A percentile compares a stretch with the other conserved stretches of the same genome.
These are phyloP conservation scores for Hymenoscyphus linearis DNA, from an alignment of 2,329 filamentous ascomycete genomes.

Conservation along the genomic window DNA sequence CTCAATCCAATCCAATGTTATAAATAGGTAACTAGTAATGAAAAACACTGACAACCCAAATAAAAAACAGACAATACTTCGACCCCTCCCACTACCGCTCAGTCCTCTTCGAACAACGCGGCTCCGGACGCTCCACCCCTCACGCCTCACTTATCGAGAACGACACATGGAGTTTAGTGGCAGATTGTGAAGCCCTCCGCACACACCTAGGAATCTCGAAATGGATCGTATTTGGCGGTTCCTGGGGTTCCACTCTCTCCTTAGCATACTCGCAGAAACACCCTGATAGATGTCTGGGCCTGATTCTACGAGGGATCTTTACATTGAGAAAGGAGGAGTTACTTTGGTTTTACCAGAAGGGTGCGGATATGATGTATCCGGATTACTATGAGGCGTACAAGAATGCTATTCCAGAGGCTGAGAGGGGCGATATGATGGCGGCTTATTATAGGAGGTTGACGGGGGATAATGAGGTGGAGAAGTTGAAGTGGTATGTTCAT, in stretches of 20 bases:
- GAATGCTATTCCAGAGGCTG: constrained; percentile 34
- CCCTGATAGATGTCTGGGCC: constrained; percentile 34
- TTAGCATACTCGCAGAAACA: constrained; percentile 41
- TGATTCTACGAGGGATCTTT: constrained; percentile 41
- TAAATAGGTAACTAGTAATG: background rate
- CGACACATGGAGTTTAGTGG: constrained; percentile 39
- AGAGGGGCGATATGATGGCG: constrained; percentile 33
- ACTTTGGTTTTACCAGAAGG: constrained; percentile 33
- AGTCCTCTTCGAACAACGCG: constrained; percentile 43
- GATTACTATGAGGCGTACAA: constrained; percentile 37
- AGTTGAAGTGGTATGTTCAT: constrained; percentile 25
- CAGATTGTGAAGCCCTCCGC: constrained; percentile 41
- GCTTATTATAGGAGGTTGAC: constrained; percentile 39
- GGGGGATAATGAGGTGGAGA: constrained; percentile 26
- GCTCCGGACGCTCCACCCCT: constrained; percentile 40
- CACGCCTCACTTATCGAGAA: constrained; percentile 38
- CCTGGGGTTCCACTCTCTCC: constrained; percentile 42
- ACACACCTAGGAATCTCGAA: constrained; percentile 37
- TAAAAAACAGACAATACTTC: constrained; percentile 40
- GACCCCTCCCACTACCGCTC: constrained; percentile 40
- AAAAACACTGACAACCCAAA: background rate
- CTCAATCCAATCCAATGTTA: background rate
- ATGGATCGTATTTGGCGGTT: constrained; percentile 45
- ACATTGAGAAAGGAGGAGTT: constrained; percentile 34
- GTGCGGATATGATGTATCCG: constrained; percentile 33